Evolutionary conservation across 208 protist species (phyloP).

Genomic region (Spongospora subterranea): DNA sequence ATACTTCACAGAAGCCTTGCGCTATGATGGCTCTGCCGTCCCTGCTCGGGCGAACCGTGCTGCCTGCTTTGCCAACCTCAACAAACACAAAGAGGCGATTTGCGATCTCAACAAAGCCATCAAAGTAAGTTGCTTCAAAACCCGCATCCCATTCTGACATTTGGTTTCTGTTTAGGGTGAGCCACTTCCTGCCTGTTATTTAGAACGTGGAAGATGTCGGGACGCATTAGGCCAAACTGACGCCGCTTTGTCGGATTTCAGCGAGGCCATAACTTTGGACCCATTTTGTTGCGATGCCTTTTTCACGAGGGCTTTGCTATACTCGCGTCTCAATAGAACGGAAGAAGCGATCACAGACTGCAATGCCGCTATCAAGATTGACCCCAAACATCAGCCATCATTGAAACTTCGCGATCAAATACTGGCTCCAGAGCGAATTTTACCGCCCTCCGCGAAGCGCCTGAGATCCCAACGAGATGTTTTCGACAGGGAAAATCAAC

Average conservation of each 20-base stretch:
- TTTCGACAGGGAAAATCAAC: too few relatives aligned
- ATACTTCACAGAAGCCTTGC: neutral
- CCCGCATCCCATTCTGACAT: neutral
- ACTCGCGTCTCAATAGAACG: neutral
- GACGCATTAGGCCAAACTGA: neutral
- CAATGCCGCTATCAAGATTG: neutral
- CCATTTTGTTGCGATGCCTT: neutral
- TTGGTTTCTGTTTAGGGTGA: neutral
- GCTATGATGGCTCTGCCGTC: neutral
- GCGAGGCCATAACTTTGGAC: neutral
- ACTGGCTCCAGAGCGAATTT: too few relatives aligned
- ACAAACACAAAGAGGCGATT: neutral
- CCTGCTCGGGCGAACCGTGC: conserved; percentile 30
- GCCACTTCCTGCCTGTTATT: neutral
- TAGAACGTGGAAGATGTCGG: neutral
- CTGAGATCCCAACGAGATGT: too few relatives aligned
- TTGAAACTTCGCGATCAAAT: too few relatives aligned
- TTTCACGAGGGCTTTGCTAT: neutral
- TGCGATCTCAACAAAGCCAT: neutral
- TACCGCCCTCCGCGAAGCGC: too few relatives aligned
- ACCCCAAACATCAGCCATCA: too few relatives aligned
- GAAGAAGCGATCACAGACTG: neutral
- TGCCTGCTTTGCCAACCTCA: neutral
- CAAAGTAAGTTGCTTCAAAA: neutral
- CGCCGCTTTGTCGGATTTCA: neutral